A percentile compares a stretch with the other conserved stretches of the same genome.
phyloP scores from a whole-genome alignment of 371 early-diverging fungal genomes.

The Apophysomyces elegans region DNA sequence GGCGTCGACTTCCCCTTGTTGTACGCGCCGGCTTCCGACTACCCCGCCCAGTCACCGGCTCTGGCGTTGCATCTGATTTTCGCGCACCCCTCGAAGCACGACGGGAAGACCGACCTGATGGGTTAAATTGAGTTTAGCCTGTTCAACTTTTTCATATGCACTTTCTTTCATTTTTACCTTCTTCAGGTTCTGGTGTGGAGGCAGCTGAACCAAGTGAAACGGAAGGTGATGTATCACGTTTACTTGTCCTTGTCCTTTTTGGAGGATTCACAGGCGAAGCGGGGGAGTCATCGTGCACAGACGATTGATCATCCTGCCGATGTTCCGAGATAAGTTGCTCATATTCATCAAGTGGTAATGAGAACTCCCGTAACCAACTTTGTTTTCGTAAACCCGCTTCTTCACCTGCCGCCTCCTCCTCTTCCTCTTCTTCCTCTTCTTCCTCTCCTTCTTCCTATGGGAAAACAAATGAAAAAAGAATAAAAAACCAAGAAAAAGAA shows the following conservation, averaged over 20 bases:
- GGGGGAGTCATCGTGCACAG: slow-evolving; percentile 36
- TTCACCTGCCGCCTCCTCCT: slow-evolving; percentile 41
- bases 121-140: neutral
- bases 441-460: slow-evolving; percentile 41
- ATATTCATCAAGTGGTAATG: slow-evolving; percentile 58
- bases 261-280: slow-evolving; percentile 39
- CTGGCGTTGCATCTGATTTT: slow-evolving; percentile 35
- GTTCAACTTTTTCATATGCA: neutral
- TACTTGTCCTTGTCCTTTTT: slow-evolving; percentile 47
- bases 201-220: slow-evolving; percentile 58
- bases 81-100: slow-evolving; percentile 27
- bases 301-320: slow-evolving; percentile 49
- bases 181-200: slow-evolving; percentile 66
- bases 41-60: slow-evolving; percentile 25
- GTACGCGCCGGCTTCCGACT: slow-evolving; percentile 23
- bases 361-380: slow-evolving; percentile 54
- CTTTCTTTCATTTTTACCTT: slow-evolving; percentile 36
- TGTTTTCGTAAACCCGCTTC: slow-evolving; percentile 32
- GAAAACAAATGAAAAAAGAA: neutral
- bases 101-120: slow-evolving; percentile 29
- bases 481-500: neutral
- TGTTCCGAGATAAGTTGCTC: slow-evolving; percentile 64
- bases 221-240: slow-evolving; percentile 58
- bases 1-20: slow-evolving; percentile 26
- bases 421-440: slow-evolving; percentile 55